Evolutionary conservation across 768 basidiomycete species (phyloP), one percentile per base, ranked within the genome.

Genomic region (Suillus subaureus): DNA sequence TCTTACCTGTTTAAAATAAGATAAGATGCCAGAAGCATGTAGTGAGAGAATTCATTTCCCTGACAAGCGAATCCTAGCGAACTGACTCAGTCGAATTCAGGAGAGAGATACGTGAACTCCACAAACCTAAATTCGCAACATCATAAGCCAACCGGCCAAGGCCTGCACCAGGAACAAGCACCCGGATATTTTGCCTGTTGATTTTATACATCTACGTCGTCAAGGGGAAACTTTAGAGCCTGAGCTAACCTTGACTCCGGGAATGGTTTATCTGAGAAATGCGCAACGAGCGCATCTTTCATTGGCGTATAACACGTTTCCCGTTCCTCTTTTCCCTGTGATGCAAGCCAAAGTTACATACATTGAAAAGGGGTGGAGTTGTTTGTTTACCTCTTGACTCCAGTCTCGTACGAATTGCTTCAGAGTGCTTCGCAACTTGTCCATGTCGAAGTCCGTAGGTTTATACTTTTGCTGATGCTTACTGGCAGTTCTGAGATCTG

Each of bases 321-420:
- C 11, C 96, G 86, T 74, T 99, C 96, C 1, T 75, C 74, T 68
- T 79, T 82, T 1, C 96, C 96, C 91, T 96, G 68, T 31, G 7
- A 49, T 28, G 7, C 40, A 63, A 64, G 54, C 37, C 26, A 56
- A 35, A 55, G 5, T 33, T 12, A 62, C 15, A 40, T 18, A 33
- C 12, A 4, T 13, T n/a, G 6, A 39, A 15, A 21, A 54, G 16
- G 54, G 49, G 6, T 47, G 54, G 13, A 37, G 55, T 37, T 13
- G 28, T 66, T 64, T 1, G 70, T 78, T 52, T 47, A 94, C 93
- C 81, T 94, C 90, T 68, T 82, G 84, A 66, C 91, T 93, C 96
- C 96, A 99, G 73, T 99, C 96, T 15, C 96, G 84, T 12, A 95
- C 95, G 61, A 97, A 90, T 71, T 97, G 95, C 72, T 97, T 94